Evolutionary conservation across 805 yeast species (phyloP), one percentile per base, ranked within the genome.

Genomic region (Ogataea ramenticola): DNA sequence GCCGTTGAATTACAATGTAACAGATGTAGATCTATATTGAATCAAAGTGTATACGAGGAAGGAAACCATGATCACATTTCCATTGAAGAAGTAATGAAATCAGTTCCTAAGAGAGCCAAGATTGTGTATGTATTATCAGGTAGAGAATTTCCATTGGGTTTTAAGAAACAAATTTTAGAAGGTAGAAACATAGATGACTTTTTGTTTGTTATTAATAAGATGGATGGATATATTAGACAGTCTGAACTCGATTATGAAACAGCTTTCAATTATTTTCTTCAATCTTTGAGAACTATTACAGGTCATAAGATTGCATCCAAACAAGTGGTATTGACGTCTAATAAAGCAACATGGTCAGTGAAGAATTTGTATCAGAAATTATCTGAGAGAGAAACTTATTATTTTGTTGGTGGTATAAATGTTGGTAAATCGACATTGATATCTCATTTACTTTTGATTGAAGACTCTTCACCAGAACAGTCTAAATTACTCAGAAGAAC

Each of bases 351-450:
- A 22, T 82, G 89, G 89, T 70, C 74, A 29, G 53, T 75, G 2
- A 53, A 64, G 1, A 51, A 56, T 1, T 53, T 83, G 2, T 49
- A 68, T 9, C 51, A 60, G 1, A 52, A 52, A 7, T 53, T 82
- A 8, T 67, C 68, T 4, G 54, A 57, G 32, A 54, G 51, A 10
- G 61, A 64, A 29, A 58, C 74, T 8, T 80, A 75, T 53, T 80
- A 76, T 53, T 59, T 85, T 27, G 63, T 84, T 19, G 95, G 95
- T 1, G 71, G 71, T 46, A 78, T 82, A 11, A 85, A 85, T 54
- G 70, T 76, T 14, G 95, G 95, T 1, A 85, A 85, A 56, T 78
- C 87, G 2, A 70, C 82, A 2, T 50, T 85, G 32, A 67, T 82
- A 1, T 75, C 72, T 4, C 46, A 48, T 19, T n/a, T 36, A 16